These are phyloP conservation scores for Starmera stellimalicola DNA, from an alignment of 1,139 yeast species.

Conservation along the genomic window DNA sequence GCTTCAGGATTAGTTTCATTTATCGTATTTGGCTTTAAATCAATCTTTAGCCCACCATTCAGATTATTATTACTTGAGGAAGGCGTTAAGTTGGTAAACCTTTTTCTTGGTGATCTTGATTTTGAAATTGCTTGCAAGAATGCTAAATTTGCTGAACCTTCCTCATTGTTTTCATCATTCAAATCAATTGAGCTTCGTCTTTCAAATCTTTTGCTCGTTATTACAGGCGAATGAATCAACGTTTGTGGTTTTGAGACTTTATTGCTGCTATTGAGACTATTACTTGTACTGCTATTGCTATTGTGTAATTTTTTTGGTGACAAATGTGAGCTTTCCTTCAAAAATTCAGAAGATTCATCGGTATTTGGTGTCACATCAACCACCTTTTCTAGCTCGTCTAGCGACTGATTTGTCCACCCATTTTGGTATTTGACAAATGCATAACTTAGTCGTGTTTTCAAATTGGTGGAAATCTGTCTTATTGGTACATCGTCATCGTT, in stretches of 20 bases:
- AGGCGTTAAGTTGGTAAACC: constrained; percentile 5
- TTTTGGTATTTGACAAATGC: constrained; percentile 36
- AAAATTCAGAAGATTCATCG: background rate
- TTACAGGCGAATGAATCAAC: background rate
- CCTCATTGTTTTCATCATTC: constrained; percentile 8
- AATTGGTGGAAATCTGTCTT: constrained; percentile 30
- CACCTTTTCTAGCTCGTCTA: constrained; percentile 26
- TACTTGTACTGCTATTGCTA: too few species aligned
- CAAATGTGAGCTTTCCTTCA: constrained; percentile 5
- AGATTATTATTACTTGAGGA: background rate
- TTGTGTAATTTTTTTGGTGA: background rate
- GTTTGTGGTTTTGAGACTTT: constrained; percentile 2
- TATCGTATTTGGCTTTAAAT: constrained; percentile 1
- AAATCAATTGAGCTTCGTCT: constrained; percentile 5
- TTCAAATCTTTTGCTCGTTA: background rate
- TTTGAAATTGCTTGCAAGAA: constrained; percentile 27
- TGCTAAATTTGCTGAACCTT: constrained; percentile 28
- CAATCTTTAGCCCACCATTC: background rate
- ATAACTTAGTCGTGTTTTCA: constrained; percentile 35
- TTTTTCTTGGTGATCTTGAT: constrained; percentile 20
- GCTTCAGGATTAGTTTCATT: constrained; percentile 26
- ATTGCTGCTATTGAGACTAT: too few species aligned
- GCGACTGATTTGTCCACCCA: constrained; percentile 29
- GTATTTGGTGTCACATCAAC: constrained; percentile 5
- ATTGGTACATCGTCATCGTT: constrained; percentile 23